A percentile compares a stretch with the other conserved stretches of the same genome.
Evolutionary conservation across 1,139 yeast species (phyloP).

Genomic region (Debaryomyces sp.): DNA sequence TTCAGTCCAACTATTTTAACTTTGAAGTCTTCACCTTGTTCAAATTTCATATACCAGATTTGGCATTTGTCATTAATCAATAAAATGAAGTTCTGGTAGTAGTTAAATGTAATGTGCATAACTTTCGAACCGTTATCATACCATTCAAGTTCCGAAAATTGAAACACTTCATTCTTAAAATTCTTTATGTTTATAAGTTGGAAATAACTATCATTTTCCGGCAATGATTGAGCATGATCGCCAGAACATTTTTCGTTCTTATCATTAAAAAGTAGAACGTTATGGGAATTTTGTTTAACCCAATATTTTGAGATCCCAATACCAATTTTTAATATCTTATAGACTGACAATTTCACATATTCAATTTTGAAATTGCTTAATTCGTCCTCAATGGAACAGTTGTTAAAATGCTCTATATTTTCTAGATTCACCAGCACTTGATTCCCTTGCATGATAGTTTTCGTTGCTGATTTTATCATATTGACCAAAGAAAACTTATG

Average conservation of each 20-base stretch:
- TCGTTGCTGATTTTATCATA: slow-evolving; percentile 40
- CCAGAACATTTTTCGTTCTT: slow-evolving; percentile 17
- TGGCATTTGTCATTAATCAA: slow-evolving; percentile 32
- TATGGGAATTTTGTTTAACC: slow-evolving; percentile 45
- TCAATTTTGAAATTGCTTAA: slow-evolving; percentile 29
- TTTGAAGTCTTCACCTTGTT: slow-evolving; percentile 14
- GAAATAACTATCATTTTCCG: slow-evolving; percentile 18
- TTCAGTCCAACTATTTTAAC: slow-evolving; percentile 18
- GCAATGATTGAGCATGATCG: slow-evolving; percentile 8
- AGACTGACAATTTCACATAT: slow-evolving; percentile 32
- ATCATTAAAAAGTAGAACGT: slow-evolving; percentile 34
- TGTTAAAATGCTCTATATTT: slow-evolving; percentile 42
- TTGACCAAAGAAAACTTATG: slow-evolving; percentile 31
- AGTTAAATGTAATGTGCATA: slow-evolving; percentile 27
- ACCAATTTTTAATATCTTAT: slow-evolving; percentile 39
- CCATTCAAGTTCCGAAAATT: slow-evolving; percentile 35
- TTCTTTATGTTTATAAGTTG: slow-evolving; percentile 41
- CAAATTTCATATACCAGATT: slow-evolving; percentile 31
- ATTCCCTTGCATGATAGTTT: slow-evolving; percentile 32
- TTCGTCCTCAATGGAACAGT: slow-evolving; percentile 35
- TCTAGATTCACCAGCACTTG: slow-evolving; percentile 30
- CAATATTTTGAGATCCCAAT: slow-evolving; percentile 37
- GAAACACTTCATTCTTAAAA: slow-evolving; percentile 33
- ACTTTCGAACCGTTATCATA: slow-evolving; percentile 24
- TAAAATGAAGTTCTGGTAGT: slow-evolving; percentile 31